A percentile compares a stretch with the other conserved stretches of the same genome.
Conservation (phyloP, 1,284 basidiomycete species). For the Tilletiaria anomala region DNA sequence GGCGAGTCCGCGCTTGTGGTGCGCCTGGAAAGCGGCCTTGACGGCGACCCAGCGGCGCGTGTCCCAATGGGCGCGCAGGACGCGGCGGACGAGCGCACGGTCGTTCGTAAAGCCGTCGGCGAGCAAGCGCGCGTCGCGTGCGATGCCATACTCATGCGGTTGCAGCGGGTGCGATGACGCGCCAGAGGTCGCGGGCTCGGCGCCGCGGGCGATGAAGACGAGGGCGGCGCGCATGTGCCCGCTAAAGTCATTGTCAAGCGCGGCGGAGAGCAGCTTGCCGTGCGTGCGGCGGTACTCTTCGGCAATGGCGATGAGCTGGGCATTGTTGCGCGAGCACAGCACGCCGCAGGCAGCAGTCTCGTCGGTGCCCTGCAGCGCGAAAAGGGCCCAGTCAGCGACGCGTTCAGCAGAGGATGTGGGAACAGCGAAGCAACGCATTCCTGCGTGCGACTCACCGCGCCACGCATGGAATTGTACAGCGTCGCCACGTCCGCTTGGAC, state of each 20-base stretch:
- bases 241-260: constrained; percentile 31
- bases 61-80: constrained; percentile 34
- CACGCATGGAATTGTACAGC: constrained; percentile 12
- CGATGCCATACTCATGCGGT: constrained; percentile 23
- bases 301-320: constrained; percentile 31
- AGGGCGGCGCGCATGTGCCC: constrained; percentile 34
- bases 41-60: constrained; percentile 22
- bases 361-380: too few relatives aligned
- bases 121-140: constrained; percentile 30
- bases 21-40: constrained; percentile 31
- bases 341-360: constrained; percentile 22
- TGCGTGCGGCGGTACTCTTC: constrained; percentile 22
- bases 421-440: constrained; percentile 2
- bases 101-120: constrained; percentile 31
- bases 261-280: constrained; percentile 14
- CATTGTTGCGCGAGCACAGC: constrained; percentile 27
- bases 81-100: constrained; percentile 19
- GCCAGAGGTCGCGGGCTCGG: too few relatives aligned
- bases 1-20: constrained; percentile 26
- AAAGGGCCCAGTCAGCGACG: too few relatives aligned
- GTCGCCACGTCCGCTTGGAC: constrained; percentile 17
- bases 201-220: constrained; percentile 33
- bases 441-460: too few relatives aligned
- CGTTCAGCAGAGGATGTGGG: constrained; percentile 1
- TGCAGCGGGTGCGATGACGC: too few relatives aligned